Base-by-base conservation (phyloP, 768 basidiomycete species). In the Hygrophoropsis aurantiaca region DNA sequence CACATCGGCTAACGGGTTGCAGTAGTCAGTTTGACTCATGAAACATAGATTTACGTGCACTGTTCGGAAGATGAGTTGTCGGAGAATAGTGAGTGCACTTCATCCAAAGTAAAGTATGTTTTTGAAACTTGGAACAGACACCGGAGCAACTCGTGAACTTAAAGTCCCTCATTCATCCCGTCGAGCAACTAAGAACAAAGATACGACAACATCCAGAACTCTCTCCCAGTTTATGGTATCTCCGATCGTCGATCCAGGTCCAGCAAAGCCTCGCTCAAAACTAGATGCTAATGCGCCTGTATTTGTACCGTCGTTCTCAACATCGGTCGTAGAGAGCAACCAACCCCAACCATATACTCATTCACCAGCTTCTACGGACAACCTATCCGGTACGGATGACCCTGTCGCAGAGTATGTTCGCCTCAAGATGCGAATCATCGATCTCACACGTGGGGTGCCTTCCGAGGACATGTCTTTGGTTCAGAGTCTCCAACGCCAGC, bases 341-440 rank as follows among this genome's bases (percentile, higher is more conserved):
- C 20, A 46, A 18, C 26, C 44, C 30, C 13, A 33, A 20, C 42
- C 57, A 10, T 64, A 61, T 42, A 47, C 52, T 24, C 58, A 50
- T 20, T 51, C 57, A 18, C 43, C 60, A 13, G 45, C 49, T 11
- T 52, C 51, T 19, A 42, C n/a, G n/a, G n/a, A n/a, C n/a, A n/a
- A n/a, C 40, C 62, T 68, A 23, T 62, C 67, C 8, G 77, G 79
- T 33, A 53, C 61, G 30, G 74, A 75, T 8, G 79, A 90, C 55
- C 81, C 82, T 11, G 85, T 80, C 50, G 46, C 72, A 38, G 72
- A 78, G 53, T 90, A 88, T 62, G 83, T 80, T 42, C 74, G 71
- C 26, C 62, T 87, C 44, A 87, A 82, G 62, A 57, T 89, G 46
- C 70, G 77, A 50, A 70, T 85, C 16, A 67, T 77, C 43, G 65